Base-by-base conservation (phyloP, 192 early-diverging fungal genomes). In the Coemansia guatemalensis region DNA sequence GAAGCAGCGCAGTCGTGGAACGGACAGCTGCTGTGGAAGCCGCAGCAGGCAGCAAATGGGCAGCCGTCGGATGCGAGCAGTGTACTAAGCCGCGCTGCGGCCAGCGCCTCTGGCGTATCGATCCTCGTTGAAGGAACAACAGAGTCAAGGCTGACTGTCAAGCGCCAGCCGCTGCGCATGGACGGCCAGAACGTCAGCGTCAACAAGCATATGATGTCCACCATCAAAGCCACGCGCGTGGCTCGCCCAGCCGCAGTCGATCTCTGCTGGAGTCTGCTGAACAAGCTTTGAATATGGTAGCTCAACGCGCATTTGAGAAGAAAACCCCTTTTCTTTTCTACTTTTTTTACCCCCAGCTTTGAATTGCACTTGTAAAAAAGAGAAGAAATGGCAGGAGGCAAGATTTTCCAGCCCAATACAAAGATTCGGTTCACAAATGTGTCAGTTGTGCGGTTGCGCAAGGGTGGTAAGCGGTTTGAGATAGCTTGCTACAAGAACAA, bases 401-500 rank as follows among this genome's bases (percentile, higher is more conserved):
- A 78, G 55, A 82, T 82, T 41, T 78, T 82, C 51, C 74, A 76
- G 47, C 81, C 81, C 3, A 63, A 26, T 41, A 65, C 61, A 8
- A 74, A 82, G 44, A 83, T 86, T 65, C 90, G 89, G 54, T 82
- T 99, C 48, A 97, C 97, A 50, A 99, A 99, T 71, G 95, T 99
- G 51, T 95, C 95, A 8, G 74, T 97, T 35, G 97, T 99, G 18
- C 91, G 94, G 44, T 81, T 97, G 60, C 91, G 92, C 66, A 97
- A 96, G 80, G 95, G 95, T 27, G 97, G 97, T 41, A 97, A 95
- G 76, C 88, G 97, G 30, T 99, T 98, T 64, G 97, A 99, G 72
- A 86, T 99, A 41, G 97, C 97, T 11, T 97, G 93, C 75, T 99
- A 98, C 82, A 97, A 97, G 73, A 99, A 98, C 85, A 98, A 99